Evolutionary conservation across 2,329 filamentous ascomycete species (phyloP).

Genomic region (Aspergillus clavatus): DNA sequence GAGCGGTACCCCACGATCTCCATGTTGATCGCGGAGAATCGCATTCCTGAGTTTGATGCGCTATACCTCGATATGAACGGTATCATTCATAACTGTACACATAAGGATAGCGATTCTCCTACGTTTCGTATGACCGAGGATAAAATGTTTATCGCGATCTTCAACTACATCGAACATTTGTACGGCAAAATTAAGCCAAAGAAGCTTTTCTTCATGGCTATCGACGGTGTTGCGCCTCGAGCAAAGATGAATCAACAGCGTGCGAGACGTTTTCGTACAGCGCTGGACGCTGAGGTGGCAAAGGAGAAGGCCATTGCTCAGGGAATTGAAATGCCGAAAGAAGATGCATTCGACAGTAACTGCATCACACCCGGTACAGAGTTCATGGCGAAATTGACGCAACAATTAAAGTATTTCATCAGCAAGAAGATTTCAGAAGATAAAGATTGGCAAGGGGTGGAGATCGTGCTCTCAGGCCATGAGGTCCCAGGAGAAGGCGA

Average conservation of each 20-base stretch:
- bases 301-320: conserved; percentile 88
- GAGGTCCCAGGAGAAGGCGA: conserved; percentile 97
- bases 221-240: conserved; percentile 93
- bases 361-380: conserved; percentile 95
- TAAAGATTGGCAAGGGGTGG: conserved; percentile 93
- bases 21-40: conserved; percentile 95
- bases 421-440: conserved; percentile 98
- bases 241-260: conserved; percentile 99
- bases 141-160: conserved; percentile 99
- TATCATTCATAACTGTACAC: conserved; percentile 99
- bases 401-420: conserved; percentile 95
- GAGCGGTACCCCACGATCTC: conserved; percentile 98
- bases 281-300: conserved; percentile 81
- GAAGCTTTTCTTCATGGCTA: conserved; percentile 98
- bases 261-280: conserved; percentile 88
- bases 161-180: conserved; percentile 98
- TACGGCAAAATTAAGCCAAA: conserved; percentile 99
- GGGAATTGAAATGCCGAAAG: conserved; percentile 88
- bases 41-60: conserved; percentile 97
- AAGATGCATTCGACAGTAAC: conserved; percentile 96
- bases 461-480: conserved; percentile 93
- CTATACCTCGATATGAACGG: conserved; percentile 92
- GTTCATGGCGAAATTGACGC: conserved; percentile 95
- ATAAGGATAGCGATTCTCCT: conserved; percentile 89
- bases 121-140: conserved; percentile 93